Conservation (phyloP, 495 filamentous ascomycete species). For the Lasiosphaeria hispida region DNA sequence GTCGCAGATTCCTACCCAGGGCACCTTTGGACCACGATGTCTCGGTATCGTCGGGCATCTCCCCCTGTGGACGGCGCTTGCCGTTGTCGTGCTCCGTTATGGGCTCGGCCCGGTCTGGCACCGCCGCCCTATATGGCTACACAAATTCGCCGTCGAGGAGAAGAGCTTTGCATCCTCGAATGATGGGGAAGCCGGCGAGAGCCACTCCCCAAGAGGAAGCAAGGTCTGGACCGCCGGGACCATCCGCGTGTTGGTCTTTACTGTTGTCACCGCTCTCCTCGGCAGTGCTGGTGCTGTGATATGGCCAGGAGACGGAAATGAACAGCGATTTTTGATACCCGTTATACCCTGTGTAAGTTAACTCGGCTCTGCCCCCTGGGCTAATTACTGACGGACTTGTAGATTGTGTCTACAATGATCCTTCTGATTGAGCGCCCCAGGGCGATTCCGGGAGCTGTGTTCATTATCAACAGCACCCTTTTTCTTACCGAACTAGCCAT, state of each 20-base stretch:
- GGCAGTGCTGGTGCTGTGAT: slow-evolving; percentile 14
- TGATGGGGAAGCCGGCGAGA: slow-evolving; percentile 14
- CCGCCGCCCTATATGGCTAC: slow-evolving; percentile 31
- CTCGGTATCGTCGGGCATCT: slow-evolving; percentile 30
- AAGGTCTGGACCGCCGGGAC: slow-evolving; percentile 24
- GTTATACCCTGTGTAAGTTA: slow-evolving; percentile 27
- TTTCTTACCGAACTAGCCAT: slow-evolving; percentile 19
- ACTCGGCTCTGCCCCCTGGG: too few species aligned
- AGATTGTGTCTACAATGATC: slow-evolving; percentile 25
- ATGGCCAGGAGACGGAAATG: slow-evolving; percentile 11
- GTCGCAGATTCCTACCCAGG: slow-evolving; percentile 30
- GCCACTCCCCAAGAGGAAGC: background rate
- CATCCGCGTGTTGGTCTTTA: slow-evolving; percentile 18
- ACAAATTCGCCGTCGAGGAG: slow-evolving; percentile 26
- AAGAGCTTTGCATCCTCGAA: background rate
- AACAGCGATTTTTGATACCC: slow-evolving; percentile 17
- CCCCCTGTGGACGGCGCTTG: slow-evolving; percentile 27
- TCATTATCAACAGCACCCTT: slow-evolving; percentile 22
- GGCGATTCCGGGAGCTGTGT: slow-evolving; percentile 22
- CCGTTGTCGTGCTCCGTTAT: slow-evolving; percentile 30
- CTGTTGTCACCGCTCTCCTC: background rate
- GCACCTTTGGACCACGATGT: slow-evolving; percentile 28
- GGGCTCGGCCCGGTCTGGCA: slow-evolving; percentile 22
- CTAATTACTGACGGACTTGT: background rate
- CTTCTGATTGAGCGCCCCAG: slow-evolving; percentile 27